phyloP scores from a whole-genome alignment of 257 asterid species.

The Euphrasia confusa region DNA sequence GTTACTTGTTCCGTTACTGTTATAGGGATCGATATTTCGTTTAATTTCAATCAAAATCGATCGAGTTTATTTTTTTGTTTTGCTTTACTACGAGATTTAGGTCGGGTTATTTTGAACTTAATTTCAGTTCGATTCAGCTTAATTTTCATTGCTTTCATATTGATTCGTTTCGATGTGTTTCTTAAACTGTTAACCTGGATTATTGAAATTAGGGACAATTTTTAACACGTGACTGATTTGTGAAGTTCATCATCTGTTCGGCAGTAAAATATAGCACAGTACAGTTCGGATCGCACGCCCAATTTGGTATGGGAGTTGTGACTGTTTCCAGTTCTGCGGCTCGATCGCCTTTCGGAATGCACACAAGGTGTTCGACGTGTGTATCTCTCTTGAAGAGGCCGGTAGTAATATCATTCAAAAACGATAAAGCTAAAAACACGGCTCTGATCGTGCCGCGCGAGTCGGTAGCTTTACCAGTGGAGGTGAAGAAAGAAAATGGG shows the following conservation, averaged over 20 bases:
- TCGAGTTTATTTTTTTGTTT: not conserved
- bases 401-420: slow-evolving; percentile 48
- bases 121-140: not conserved
- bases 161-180: not conserved
- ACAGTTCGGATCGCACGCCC: slow-evolving; percentile 16
- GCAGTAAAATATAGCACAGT: not conserved
- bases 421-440: slow-evolving; percentile 44
- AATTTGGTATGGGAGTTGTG: slow-evolving; percentile 50
- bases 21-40: not conserved
- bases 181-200: no score
- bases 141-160: not conserved
- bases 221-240: not conserved
- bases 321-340: slow-evolving; percentile 48
- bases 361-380: slow-evolving; percentile 32
- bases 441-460: slow-evolving; percentile 53
- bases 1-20: slow-evolving; percentile 21
- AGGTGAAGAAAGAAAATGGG: slow-evolving; percentile 41
- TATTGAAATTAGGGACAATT: no score
- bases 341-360: slow-evolving; percentile 39
- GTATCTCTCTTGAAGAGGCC: slow-evolving; percentile 47
- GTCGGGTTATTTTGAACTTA: no score
- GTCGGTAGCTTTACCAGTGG: slow-evolving; percentile 48
- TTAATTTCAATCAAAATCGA: not conserved
- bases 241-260: not conserved
- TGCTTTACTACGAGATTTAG: no score